Conservation (phyloP, 2,329 filamentous ascomycete species). For the Coccinonectria pachysandricola region DNA sequence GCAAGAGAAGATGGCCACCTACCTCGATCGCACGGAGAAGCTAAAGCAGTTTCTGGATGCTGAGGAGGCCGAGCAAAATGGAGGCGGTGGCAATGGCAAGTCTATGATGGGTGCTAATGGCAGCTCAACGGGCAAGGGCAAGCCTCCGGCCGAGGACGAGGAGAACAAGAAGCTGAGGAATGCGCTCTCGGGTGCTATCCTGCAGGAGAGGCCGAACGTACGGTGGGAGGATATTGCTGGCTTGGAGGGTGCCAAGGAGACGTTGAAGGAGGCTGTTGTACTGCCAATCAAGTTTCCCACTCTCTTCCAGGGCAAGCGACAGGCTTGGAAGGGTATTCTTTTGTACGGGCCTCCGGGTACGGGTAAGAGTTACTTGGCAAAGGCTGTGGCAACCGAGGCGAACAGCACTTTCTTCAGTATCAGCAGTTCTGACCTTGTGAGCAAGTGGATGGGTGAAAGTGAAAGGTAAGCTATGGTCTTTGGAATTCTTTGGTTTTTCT, state of each 20-base stretch:
- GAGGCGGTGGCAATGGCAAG: constrained; percentile 54
- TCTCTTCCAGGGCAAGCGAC: constrained; percentile 87
- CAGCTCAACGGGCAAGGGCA: constrained; percentile 49
- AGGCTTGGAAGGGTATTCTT: constrained; percentile 97
- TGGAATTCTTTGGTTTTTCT: too few species aligned
- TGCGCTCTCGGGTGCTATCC: constrained; percentile 81
- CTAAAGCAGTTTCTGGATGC: constrained; percentile 87
- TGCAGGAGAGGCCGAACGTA: constrained; percentile 92
- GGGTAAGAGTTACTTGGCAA: constrained; percentile 94
- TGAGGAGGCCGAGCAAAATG: constrained; percentile 59
- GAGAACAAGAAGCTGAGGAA: constrained; percentile 92
- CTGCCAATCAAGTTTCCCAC: constrained; percentile 97
- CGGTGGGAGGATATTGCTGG: constrained; percentile 98
- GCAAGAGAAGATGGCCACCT: constrained; percentile 85
- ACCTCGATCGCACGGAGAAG: constrained; percentile 98
- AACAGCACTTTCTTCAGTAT: constrained; percentile 99
- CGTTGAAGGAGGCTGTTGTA: constrained; percentile 94
- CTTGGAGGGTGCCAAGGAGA: constrained; percentile 87
- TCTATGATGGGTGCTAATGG: constrained; percentile 59
- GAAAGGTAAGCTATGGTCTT: constrained; percentile 55
- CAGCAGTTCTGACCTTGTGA: constrained; percentile 91
- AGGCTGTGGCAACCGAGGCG: constrained; percentile 94
- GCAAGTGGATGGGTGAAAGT: constrained; percentile 99
- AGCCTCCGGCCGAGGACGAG: constrained; percentile 61
- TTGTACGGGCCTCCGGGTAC: constrained; percentile 94